phyloP scores from a whole-genome alignment of 2,329 filamentous ascomycete species.

The Drechslerella dactyloides region DNA sequence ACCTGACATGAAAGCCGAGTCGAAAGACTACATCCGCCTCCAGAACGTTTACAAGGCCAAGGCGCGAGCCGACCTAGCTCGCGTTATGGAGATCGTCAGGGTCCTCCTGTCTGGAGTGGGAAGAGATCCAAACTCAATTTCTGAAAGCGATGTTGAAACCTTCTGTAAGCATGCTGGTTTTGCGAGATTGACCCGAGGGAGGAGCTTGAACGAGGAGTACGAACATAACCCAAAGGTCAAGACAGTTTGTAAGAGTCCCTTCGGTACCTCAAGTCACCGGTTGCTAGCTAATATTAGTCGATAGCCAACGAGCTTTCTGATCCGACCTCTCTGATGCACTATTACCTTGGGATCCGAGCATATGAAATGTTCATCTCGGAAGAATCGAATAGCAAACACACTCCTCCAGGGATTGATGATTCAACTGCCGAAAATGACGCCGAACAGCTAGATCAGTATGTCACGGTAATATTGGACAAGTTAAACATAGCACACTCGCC shows the following conservation, averaged over 20 bases:
- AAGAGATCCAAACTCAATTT: conserved; percentile 66
- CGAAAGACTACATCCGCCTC: conserved; percentile 83
- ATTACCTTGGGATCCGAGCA: conserved; percentile 69
- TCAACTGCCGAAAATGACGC: conserved; percentile 45
- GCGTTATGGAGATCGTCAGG: conserved; percentile 66
- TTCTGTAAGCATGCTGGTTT: conserved; percentile 97
- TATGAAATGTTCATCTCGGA: conserved; percentile 52
- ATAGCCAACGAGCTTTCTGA: conserved; percentile 54
- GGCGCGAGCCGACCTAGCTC: conserved; percentile 67
- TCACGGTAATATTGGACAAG: conserved; percentile 26
- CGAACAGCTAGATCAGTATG: conserved; percentile 37
- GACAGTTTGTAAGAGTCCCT: conserved; percentile 62
- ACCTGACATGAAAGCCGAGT: conserved; percentile 97
- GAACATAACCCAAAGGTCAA: conserved; percentile 57
- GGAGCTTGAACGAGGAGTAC: conserved; percentile 62
- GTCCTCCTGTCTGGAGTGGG: conserved; percentile 64
- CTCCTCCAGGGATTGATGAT: conserved; percentile 51
- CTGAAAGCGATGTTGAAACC: conserved; percentile 74
- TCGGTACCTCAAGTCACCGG: conserved; percentile 59
- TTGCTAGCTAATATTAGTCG: conserved; percentile 19
- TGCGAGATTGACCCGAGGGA: conserved; percentile 80
- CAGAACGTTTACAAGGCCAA: conserved; percentile 93
- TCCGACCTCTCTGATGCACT: conserved; percentile 68
- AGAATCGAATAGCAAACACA: conserved; percentile 19
- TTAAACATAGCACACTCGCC: conserved; percentile 56